Conservation (phyloP, 331 rosid species). For the Pyrus hybrid region DNA sequence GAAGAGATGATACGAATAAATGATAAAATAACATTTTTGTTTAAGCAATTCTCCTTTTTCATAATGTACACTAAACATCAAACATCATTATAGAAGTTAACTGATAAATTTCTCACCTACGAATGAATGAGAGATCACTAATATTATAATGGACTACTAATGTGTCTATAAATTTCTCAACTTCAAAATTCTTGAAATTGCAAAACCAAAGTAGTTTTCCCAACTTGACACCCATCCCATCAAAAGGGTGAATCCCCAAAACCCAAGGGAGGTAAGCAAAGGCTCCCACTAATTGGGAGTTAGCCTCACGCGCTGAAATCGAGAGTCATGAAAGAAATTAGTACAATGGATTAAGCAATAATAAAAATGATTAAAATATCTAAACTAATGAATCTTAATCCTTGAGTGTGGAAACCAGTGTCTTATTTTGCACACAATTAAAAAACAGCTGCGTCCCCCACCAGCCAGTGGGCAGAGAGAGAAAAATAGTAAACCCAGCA, state of each 20-base stretch:
- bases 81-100: too few relatives aligned
- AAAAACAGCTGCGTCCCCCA: conserved; percentile 38
- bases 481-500: conserved; percentile 28
- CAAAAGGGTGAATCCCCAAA: conserved; percentile 23
- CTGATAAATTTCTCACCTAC: too few relatives aligned
- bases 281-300: conserved; percentile 37
- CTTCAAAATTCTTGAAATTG: too few relatives aligned
- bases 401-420: conserved; percentile 52
- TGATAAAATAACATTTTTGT: too few relatives aligned
- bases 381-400: background rate
- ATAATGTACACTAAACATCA: too few relatives aligned
- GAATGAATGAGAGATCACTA: too few relatives aligned
- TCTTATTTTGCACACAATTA: background rate
- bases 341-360: background rate
- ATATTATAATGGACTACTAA: too few relatives aligned
- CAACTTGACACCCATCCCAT: background rate
- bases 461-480: conserved; percentile 4
- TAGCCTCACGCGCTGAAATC: conserved; percentile 2
- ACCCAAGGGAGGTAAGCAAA: conserved; percentile 23
- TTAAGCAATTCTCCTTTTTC: too few relatives aligned
- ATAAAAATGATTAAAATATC: background rate
- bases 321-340: conserved; percentile 3
- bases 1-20: too few relatives aligned
- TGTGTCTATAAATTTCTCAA: too few relatives aligned
- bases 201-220: background rate